phyloP scores from a whole-genome alignment of 108 stramenopile genomes.

The Cylindrotheca closterium region DNA sequence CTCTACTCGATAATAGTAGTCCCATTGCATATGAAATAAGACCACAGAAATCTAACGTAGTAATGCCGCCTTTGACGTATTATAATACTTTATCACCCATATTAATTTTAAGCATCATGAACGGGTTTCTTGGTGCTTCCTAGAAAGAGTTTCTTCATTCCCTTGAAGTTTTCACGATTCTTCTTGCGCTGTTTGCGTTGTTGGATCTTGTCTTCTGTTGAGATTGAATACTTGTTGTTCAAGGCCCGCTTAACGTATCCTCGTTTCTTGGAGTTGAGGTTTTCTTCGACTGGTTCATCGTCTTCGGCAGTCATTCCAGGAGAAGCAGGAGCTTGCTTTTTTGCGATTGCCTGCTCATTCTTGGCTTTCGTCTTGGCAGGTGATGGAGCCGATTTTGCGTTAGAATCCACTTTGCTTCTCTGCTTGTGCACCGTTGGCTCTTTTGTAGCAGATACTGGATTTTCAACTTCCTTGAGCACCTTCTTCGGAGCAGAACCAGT shows the following conservation, averaged over 20 bases:
- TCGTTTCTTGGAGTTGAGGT: no score
- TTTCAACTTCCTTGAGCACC: background rate
- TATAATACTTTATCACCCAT: no score
- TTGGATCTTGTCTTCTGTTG: background rate
- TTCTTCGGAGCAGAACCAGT: background rate
- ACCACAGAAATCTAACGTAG: no score
- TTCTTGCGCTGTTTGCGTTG: background rate
- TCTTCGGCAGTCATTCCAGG: background rate
- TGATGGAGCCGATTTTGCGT: background rate
- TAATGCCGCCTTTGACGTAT: no score
- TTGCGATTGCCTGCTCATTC: background rate
- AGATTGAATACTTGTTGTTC: background rate
- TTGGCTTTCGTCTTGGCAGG: background rate
- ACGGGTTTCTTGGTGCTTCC: no score
- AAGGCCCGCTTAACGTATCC: no score
- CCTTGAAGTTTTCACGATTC: background rate
- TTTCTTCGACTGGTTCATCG: background rate
- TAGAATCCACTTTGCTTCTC: no score
- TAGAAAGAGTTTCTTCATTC: background rate
- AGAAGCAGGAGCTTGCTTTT: background rate
- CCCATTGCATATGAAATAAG: no score
- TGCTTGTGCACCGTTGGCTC: no score
- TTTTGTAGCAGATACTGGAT: no score
- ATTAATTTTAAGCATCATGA: no score
- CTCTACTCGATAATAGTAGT: no score